Evolutionary conservation across 805 yeast genomes (phyloP).

Genomic region (Cyberlindnera suaveolens): DNA sequence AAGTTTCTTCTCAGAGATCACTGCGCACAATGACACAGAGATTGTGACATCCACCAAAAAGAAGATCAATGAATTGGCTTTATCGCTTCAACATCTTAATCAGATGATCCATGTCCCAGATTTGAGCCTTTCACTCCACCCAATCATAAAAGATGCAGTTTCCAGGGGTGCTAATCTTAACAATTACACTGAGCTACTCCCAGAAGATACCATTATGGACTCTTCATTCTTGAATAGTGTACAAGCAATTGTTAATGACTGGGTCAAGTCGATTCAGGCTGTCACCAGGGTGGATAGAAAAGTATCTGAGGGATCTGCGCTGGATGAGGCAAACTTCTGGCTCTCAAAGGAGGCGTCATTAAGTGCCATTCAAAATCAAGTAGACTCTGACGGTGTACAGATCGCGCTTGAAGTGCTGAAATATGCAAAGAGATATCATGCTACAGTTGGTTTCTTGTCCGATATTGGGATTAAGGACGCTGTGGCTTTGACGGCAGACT

Average conservation of each 20-base stretch:
- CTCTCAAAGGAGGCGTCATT: constrained; percentile 59
- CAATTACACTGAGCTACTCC: constrained; percentile 24
- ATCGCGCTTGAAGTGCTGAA: constrained; percentile 56
- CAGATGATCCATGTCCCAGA: constrained; percentile 67
- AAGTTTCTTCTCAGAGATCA: constrained; percentile 59
- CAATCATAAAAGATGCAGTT: constrained; percentile 37
- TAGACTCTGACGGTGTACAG: constrained; percentile 45
- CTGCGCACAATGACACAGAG: constrained; percentile 24
- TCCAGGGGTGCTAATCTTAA: constrained; percentile 26
- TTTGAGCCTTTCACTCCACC: constrained; percentile 45
- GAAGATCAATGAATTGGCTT: constrained; percentile 61
- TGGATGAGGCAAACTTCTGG: constrained; percentile 79
- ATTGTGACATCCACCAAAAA: constrained; percentile 44
- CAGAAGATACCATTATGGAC: constrained; percentile 38
- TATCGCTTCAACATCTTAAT: constrained; percentile 61
- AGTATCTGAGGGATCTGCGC: constrained; percentile 47
- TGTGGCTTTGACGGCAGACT: constrained; percentile 41
- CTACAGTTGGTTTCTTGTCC: constrained; percentile 63
- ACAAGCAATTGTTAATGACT: constrained; percentile 63
- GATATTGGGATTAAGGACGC: constrained; percentile 65
- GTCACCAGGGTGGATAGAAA: constrained; percentile 49
- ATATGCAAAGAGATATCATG: constrained; percentile 72
- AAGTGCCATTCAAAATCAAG: constrained; percentile 48
- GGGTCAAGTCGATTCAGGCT: constrained; percentile 62
- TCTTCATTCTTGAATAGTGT: constrained; percentile 55